Evolutionary conservation across 768 basidiomycete species (phyloP), one percentile per base, ranked within the genome.

Genomic region (Rhizopogon vinicolor): DNA sequence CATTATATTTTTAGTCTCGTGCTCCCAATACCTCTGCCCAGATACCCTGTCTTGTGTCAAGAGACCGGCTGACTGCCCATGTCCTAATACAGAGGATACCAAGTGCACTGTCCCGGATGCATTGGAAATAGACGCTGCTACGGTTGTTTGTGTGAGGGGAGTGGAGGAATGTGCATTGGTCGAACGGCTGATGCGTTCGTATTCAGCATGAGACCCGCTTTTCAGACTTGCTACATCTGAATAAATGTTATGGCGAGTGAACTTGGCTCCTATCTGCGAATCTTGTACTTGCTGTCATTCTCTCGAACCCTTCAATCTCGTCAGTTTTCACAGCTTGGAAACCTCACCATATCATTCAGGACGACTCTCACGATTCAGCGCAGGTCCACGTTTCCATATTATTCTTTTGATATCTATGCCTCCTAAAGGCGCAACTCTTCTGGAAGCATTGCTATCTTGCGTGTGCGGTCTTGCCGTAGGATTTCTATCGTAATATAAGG

Each of bases 21-120:
- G 91, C 65, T 79, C 87, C 8, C 74, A 77, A 46, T 92, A 92
- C 65, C 73, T 92, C 18, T 92, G 91, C 65, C 90, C 88, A 12
- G 74, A 78, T 44, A 91, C 88, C 18, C 74, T 91, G 44, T 80
- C 82, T 53, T 93, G 91, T 59, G 90, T 70, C 28, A 29, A 41
- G 12, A 66, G 56, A 35, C 69, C 80, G 1, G 68, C 72, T n/a
- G 80, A 89, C 42, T 93, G 91, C 62, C 89, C 91, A 1, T 93
- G 91, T 68, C 89, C 90, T 4, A 77, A 85, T 62, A 73, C 77
- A 7, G 81, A 91, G 64, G 91, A 93, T 62, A 74, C 89, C 62
- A 91, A 86, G 66, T 93, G 91, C 64, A 65, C 82, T 14, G 75
- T 92, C 43, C 87, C 88, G 5, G 89, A 91, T 62, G 68, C 69